Percentiles rank a stretch among this genome's conserved stretches.
These are phyloP conservation scores for Oxyria digyna DNA, from an alignment of 148 eudicot species.

Conservation along the genomic window DNA sequence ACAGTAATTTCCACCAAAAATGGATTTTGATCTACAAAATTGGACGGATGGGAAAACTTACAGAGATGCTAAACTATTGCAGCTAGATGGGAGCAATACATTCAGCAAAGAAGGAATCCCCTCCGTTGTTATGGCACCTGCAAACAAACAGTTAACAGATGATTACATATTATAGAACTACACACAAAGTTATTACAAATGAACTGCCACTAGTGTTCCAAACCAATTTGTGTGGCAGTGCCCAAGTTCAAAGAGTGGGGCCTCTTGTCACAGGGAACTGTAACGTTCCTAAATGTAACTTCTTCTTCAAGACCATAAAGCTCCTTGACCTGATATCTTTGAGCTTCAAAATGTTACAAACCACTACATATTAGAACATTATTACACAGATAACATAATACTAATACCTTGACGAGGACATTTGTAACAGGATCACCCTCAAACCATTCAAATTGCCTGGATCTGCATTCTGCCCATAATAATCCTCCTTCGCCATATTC, in stretches of 20 bases:
- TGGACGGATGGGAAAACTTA: conserved; percentile 22
- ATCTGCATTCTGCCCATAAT: conserved; percentile 90
- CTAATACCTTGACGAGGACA: conserved; percentile 60
- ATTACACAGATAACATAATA: conserved; percentile 5
- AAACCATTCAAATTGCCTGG: conserved; percentile 90
- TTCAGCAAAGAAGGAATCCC: conserved; percentile 85
- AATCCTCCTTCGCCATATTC: conserved; percentile 97
- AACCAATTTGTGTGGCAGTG: conserved; percentile 97
- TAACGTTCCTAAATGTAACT: conserved; percentile 66
- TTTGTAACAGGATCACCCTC: conserved; percentile 58
- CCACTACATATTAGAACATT: conserved; percentile 1
- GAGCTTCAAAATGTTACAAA: conserved; percentile 6
- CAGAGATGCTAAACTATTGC: conserved; percentile 77
- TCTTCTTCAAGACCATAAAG: conserved; percentile 79
- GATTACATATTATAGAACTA: background rate
- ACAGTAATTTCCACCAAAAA: background rate
- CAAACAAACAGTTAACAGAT: conserved; percentile 7
- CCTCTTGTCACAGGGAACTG: conserved; percentile 67
- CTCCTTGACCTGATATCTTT: conserved; percentile 67
- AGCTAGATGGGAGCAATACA: conserved; percentile 75
- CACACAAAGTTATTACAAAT: background rate
- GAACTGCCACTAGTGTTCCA: conserved; percentile 6
- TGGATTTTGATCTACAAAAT: conserved; percentile 12
- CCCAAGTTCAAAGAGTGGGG: conserved; percentile 89
- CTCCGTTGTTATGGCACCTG: conserved; percentile 93